Evolutionary conservation across 2,329 filamentous ascomycete genomes (phyloP), one percentile per base, ranked within the genome.

Genomic region (Pestalotiopsis sp.): DNA sequence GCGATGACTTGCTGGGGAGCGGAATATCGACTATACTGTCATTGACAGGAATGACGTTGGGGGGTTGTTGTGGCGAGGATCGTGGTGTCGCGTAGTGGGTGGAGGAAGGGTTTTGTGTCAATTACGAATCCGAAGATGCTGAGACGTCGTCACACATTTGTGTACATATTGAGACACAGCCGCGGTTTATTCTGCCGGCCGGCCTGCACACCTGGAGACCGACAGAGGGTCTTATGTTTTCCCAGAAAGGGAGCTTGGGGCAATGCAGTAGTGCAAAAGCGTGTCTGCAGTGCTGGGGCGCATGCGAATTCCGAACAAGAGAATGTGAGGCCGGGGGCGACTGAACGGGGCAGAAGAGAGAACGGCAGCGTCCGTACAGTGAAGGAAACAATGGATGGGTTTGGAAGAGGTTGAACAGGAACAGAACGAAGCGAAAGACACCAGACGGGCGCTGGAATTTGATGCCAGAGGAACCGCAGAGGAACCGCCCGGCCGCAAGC

Each of bases 111-210:
- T 59, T n/a, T 36, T 59, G 61, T 64, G 17, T 17, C 39, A 39
- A n/a, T 64, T 64, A 45, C 39, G 61, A 49, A 27, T 49, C 61
- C 61, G 61, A 64, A 36, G 25, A 25, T 49, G 61, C 11, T 49
- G 61, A 52, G 45, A 52, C 36, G 39, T 23, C 25, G 39, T 64
- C 39, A 64, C 61, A 64, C 61, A 64, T 64, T n/a, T 49, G 61
- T 38, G 41, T 23, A 31, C 61, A 64, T 64, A 49, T 64, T 64
- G 39, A 20, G 61, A 39, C 61, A 64, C 36, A 64, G 27, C 61
- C 61, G 45, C 45, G 45, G 45, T 23, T 52, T 20, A 23, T 36
- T 36, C 31, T 20, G 45, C 20, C 45, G 17, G 45, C 20, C 45
- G 45, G 45, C 45, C 17, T 52, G 45, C 45, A 17, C 45, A 52